Evolutionary conservation across 1,284 basidiomycete species (phyloP).

Genomic region (Pseudozyma tsukubaensis): DNA sequence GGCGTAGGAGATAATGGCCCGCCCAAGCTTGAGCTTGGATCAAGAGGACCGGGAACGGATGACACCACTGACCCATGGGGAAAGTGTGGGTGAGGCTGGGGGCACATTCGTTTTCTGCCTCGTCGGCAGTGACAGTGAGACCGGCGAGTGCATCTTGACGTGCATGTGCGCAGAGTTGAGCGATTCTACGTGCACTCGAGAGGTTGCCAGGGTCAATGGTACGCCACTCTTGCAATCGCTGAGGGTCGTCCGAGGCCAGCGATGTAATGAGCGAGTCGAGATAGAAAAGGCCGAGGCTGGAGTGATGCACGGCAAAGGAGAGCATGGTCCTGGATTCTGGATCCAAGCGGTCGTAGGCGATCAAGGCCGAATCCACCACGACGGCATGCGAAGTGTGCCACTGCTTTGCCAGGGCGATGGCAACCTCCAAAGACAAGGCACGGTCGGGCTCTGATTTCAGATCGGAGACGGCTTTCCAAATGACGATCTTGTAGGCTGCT

Average conservation of each 20-base stretch:
- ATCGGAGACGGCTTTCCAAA: constrained; percentile 8
- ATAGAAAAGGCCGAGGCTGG: constrained; percentile 14
- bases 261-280: constrained; percentile 3
- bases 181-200: constrained; percentile 5
- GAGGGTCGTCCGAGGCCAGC: neutral
- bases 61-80: constrained; percentile 11
- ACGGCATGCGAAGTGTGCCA: constrained; percentile 9
- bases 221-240: constrained; percentile 4
- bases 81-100: constrained; percentile 4
- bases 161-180: constrained; percentile 11
- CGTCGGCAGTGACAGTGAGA: constrained; percentile 9
- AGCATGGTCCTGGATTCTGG: constrained; percentile 9
- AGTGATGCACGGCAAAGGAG: constrained; percentile 9
- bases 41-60: neutral
- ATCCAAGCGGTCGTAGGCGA: constrained; percentile 5
- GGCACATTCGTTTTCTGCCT: constrained; percentile 6
- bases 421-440: constrained; percentile 1
- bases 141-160: constrained; percentile 10
- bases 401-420: constrained; percentile 9
- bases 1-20: constrained; percentile 6
- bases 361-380: constrained; percentile 5
- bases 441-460: neutral
- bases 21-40: constrained; percentile 10
- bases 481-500: constrained; percentile 9
- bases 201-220: constrained; percentile 3